These are phyloP conservation scores for Aspergillus indologenus DNA, from an alignment of 495 filamentous ascomycete species.

Conservation along the genomic window DNA sequence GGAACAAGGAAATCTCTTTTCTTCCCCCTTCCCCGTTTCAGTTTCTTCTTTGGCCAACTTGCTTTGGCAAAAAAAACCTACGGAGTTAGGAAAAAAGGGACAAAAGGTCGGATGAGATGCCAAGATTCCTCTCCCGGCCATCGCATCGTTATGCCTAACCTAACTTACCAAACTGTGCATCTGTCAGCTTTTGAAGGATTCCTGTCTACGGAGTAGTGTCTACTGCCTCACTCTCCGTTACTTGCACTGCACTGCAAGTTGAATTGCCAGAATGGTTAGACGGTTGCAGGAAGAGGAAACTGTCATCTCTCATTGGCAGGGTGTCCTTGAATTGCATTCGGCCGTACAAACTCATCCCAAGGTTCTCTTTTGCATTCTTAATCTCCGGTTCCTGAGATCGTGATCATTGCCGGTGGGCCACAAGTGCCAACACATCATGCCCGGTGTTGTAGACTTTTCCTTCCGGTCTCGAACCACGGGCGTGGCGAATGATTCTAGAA, in stretches of 20 bases:
- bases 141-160: no score
- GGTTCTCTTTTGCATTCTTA: neutral
- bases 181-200: no score
- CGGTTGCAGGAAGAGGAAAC: neutral
- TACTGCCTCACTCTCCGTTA: no score
- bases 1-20: constrained; percentile 8
- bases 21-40: neutral
- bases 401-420: neutral
- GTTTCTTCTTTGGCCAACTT: neutral
- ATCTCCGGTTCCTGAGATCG: neutral
- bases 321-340: neutral
- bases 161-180: neutral
- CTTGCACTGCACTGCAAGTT: no score
- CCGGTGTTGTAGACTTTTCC: no score
- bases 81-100: neutral
- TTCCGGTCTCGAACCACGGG: neutral
- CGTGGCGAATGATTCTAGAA: neutral
- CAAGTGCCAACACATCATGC: neutral
- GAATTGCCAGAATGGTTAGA: neutral
- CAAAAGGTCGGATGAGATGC: no score
- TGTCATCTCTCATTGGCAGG: neutral
- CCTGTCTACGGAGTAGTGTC: no score
- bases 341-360: neutral
- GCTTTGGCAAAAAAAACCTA: no score
- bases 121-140: neutral